A percentile compares a stretch with the other conserved stretches of the same genome.
phyloP scores from a whole-genome alignment of 495 filamentous ascomycete genomes.

The Bacidia rubella region DNA sequence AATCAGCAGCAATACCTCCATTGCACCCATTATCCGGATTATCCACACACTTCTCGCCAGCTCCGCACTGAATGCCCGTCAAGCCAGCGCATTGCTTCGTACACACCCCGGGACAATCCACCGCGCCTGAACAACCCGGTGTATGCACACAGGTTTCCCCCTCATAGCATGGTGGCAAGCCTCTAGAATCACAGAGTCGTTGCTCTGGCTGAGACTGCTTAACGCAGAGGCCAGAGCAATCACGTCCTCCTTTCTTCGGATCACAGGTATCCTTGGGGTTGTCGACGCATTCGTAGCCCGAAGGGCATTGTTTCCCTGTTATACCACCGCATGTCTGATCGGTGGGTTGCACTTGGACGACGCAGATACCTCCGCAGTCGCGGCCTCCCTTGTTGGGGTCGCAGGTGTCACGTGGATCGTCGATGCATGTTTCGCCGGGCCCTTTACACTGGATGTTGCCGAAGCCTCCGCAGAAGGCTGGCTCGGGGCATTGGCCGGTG shows the following conservation, averaged over 20 bases:
- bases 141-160: background rate
- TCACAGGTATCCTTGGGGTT: background rate
- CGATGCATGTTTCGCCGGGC: background rate
- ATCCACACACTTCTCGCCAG: background rate
- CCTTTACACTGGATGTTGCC: background rate
- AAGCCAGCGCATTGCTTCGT: background rate
- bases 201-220: background rate
- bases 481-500: background rate
- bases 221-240: background rate
- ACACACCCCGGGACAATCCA: background rate
- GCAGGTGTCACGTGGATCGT: background rate
- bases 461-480: background rate
- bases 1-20: background rate
- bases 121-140: background rate
- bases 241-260: background rate
- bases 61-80: background rate
- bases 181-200: background rate
- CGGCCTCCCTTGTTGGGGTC: background rate
- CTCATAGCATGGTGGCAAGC: background rate
- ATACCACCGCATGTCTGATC: background rate
- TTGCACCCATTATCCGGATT: background rate
- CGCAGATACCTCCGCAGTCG: conserved; percentile 1
- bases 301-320: background rate
- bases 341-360: background rate
- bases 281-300: background rate